Evolutionary conservation across 805 yeast species (phyloP), one percentile per base, ranked within the genome.

Genomic region (Lipomyces kockii): DNA sequence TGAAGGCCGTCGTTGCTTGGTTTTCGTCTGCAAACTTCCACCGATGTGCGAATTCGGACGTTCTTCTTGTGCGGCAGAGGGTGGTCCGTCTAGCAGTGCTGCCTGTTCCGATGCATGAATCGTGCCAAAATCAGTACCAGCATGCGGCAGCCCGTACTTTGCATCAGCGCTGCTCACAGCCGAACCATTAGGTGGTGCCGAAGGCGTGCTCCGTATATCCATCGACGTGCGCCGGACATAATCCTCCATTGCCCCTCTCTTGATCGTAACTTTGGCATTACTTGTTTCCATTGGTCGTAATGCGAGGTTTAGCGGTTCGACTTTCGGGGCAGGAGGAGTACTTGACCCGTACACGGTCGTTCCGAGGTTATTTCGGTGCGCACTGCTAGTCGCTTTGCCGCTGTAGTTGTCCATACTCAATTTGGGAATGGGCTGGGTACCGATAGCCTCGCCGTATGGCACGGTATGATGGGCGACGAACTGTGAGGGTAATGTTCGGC

Each of bases 291-390:
- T 78, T 3, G 94, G 94, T 73, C 89, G 88, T 25, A 85, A 79
- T 1, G 94, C 94, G 22, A 85, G 85, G 75, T 89, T 89, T 58
- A 84, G 83, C 2, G 90, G 89, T 66, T 83, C 86, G 65, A 83
- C 60, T 39, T 66, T 69, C 14, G 70, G 65, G 27, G 39, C 59
- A n/a, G 22, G 39, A 25, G 29, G 7, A 8, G 39, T 55, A 14
- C 39, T 51, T 6, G 66, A 52, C n/a, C 34, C 34, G 11, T 25
- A 29, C 34, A 25, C 11, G 32, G 55, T 12, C 7, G 32, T n/a
- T 29, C 34, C 27, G 17, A 22, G 34, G 7, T 1, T 52, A 9
- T n/a, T n/a, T n/a, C 53, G 27, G 53, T 25, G 29, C 34, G 34
- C 55, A n/a, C 34, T 52, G 29, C 69, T 20, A 59, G 53, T 35